phyloP scores from a whole-genome alignment of 1,284 basidiomycete species.

The Thecaphora frezii region DNA sequence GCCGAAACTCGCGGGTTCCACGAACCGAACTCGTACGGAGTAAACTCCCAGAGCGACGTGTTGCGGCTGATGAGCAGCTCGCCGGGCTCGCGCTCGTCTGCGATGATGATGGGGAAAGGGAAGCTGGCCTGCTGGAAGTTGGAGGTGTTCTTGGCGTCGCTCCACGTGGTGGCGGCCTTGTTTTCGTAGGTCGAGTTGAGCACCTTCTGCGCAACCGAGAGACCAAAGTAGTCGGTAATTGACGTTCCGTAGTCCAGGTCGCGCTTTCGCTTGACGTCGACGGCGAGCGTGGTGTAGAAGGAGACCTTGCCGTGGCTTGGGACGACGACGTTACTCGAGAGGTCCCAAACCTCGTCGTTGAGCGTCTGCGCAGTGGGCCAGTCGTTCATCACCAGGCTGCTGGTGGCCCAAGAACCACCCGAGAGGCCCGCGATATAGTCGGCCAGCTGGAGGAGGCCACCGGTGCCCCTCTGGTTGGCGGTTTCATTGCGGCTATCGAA shows the following conservation, averaged over 20 bases:
- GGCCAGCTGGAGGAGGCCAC: slow-evolving; percentile 53
- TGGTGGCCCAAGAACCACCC: slow-evolving; percentile 54
- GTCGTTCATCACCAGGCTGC: slow-evolving; percentile 47
- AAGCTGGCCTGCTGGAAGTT: slow-evolving; percentile 37
- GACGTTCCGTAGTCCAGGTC: slow-evolving; percentile 32
- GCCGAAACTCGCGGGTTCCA: slow-evolving; percentile 60
- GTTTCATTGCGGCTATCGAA: slow-evolving; percentile 53
- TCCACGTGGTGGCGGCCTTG: slow-evolving; percentile 45
- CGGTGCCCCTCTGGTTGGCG: slow-evolving; percentile 45
- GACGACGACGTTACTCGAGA: slow-evolving; percentile 61
- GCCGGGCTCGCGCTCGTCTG: slow-evolving; percentile 62
- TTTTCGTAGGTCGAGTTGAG: slow-evolving; percentile 46
- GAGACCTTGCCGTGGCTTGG: slow-evolving; percentile 59
- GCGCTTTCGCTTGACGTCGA: slow-evolving; percentile 43
- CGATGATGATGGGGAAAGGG: slow-evolving; percentile 62
- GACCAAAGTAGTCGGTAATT: slow-evolving; percentile 55
- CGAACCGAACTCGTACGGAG: slow-evolving; percentile 62
- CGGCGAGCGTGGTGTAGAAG: slow-evolving; percentile 60
- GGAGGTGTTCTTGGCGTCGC: slow-evolving; percentile 46
- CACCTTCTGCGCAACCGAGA: slow-evolving; percentile 49
- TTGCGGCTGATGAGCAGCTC: slow-evolving; percentile 61
- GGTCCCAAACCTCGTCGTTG: slow-evolving; percentile 58
- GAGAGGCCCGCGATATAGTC: slow-evolving; percentile 54
- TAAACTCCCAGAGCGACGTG: slow-evolving; percentile 62
- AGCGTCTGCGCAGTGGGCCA: slow-evolving; percentile 49